A percentile compares a stretch with the other conserved stretches of the same genome.
Conservation (phyloP, 768 basidiomycete genomes). For the Rhodotorula sphaerocarpa region DNA sequence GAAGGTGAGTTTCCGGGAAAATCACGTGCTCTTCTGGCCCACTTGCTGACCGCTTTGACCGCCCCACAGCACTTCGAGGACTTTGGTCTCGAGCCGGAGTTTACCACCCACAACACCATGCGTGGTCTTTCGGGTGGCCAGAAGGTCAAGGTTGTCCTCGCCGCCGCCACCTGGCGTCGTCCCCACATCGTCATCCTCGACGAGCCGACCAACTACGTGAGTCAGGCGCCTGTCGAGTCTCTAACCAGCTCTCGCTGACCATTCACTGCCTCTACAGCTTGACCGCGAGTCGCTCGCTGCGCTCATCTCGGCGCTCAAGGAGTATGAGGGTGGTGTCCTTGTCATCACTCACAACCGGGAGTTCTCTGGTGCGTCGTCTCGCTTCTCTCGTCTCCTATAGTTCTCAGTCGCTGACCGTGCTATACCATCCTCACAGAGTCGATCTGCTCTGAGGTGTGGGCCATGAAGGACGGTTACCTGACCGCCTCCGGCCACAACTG, state of each 20-base stretch:
- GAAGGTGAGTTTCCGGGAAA: slow-evolving; percentile 36
- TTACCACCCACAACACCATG: slow-evolving; percentile 99
- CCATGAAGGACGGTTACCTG: slow-evolving; percentile 92
- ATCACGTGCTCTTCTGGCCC: no score
- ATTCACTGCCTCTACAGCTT: slow-evolving; percentile 44
- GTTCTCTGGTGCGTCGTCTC: slow-evolving; percentile 59
- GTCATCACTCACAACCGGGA: slow-evolving; percentile 52
- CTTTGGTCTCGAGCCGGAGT: slow-evolving; percentile 98
- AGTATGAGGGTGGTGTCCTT: slow-evolving; percentile 64
- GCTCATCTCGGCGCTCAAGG: slow-evolving; percentile 94
- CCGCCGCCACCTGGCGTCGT: slow-evolving; percentile 81
- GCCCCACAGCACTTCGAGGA: slow-evolving; percentile 78
- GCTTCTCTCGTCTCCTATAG: neutral
- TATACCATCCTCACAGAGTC: slow-evolving; percentile 91
- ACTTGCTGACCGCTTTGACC: no score
- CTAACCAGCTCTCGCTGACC: neutral
- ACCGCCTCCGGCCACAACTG: slow-evolving; percentile 98
- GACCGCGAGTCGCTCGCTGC: slow-evolving; percentile 99
- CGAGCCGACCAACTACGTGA: slow-evolving; percentile 71
- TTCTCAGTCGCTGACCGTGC: neutral
- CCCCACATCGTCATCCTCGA: slow-evolving; percentile 96
- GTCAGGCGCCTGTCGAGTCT: neutral
- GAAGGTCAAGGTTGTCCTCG: slow-evolving; percentile 89
- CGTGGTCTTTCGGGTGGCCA: slow-evolving; percentile 92
- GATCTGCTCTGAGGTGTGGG: slow-evolving; percentile 96